phyloP scores from a whole-genome alignment of 768 basidiomycete species.

The Boletus rubescentipes region DNA sequence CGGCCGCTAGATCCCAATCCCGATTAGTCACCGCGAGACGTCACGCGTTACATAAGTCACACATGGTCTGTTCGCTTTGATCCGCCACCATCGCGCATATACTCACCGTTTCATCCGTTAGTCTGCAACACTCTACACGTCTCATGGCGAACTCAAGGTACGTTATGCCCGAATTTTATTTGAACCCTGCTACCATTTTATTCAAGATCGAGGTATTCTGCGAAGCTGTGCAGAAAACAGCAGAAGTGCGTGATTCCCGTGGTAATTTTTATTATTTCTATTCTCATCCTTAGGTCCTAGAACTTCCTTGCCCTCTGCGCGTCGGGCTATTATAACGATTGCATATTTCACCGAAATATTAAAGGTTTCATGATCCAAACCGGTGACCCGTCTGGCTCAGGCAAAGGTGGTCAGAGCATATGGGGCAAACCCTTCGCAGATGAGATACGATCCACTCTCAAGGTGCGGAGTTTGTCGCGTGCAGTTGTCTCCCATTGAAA shows the following conservation, averaged over 20 bases:
- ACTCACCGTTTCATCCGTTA: conserved; percentile 28
- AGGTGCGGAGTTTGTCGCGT: conserved; percentile 48
- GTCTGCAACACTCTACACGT: conserved; percentile 95
- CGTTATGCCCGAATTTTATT: conserved; percentile 3
- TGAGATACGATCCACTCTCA: conserved; percentile 91
- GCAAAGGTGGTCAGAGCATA: conserved; percentile 95
- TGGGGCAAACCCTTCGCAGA: conserved; percentile 93
- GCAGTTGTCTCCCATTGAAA: background rate
- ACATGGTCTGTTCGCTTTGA: conserved; percentile 27
- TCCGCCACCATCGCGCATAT: conserved; percentile 25
- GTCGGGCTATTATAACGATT: conserved; percentile 80
- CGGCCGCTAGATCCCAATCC: background rate
- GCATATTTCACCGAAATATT: conserved; percentile 92
- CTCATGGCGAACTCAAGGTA: conserved; percentile 95
- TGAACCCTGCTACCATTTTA: background rate
- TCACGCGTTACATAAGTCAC: conserved; percentile 30
- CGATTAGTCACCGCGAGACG: background rate
- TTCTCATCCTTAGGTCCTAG: conserved; percentile 38
- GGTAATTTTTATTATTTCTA: background rate
- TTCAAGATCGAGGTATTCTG: conserved; percentile 93
- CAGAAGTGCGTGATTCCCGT: conserved; percentile 61
- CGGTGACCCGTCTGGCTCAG: conserved; percentile 84
- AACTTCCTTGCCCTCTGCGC: conserved; percentile 96
- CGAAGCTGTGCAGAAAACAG: conserved; percentile 92
- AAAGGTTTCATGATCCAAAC: conserved; percentile 96